Base-by-base conservation (phyloP, 768 basidiomycete genomes). In the Phylloporus rhodoxanthus region DNA sequence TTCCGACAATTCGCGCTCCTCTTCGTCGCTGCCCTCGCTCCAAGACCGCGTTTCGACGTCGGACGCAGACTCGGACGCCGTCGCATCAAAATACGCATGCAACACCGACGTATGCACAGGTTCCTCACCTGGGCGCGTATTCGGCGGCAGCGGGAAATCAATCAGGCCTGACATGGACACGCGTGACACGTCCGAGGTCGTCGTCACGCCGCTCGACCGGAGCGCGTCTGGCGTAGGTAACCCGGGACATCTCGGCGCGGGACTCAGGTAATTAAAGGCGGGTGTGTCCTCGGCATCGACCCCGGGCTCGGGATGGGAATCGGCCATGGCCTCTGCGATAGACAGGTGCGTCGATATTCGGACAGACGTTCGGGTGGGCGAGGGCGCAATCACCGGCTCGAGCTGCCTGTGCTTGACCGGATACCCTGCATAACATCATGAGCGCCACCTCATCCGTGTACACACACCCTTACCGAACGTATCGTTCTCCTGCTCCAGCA, bases 81-180 rank as follows among this genome's bases (percentile, higher is more conserved):
- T 47, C 38, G 17, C n/a, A 13, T 74, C 72, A 53, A 73, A 73
- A 51, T 72, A 78, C 0, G 78, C 64, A 32, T 71, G 70, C 19
- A 79, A 50, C 17, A 76, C 62, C 9, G 75, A 73, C 55, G 72
- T 63, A 43, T 70, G 71, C 34, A 62, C 62, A 36, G 59, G 57
- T 23, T 66, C 56, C 15, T 54, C 46, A 41, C 57, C 52, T 1
- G 53, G 47, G 43, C 57, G 45, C n/a, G 64, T 57, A 2, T 51
- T 51, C 0, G 85, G 85, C 3, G 85, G 85, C 8, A 66, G 67
- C 2, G 86, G 86, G 61, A 88, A 88, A 57, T 87, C 86, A 4
- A 84, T 85, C 14, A 87, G 73, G 8, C 74, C 73, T 2, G 85
- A 87, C 73, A 88, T 87, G 26, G 85, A 87, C 73, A 88, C 87